Evolutionary conservation across 148 eudicot species (phyloP).

Genomic region (Heliamphora exappendiculata): DNA sequence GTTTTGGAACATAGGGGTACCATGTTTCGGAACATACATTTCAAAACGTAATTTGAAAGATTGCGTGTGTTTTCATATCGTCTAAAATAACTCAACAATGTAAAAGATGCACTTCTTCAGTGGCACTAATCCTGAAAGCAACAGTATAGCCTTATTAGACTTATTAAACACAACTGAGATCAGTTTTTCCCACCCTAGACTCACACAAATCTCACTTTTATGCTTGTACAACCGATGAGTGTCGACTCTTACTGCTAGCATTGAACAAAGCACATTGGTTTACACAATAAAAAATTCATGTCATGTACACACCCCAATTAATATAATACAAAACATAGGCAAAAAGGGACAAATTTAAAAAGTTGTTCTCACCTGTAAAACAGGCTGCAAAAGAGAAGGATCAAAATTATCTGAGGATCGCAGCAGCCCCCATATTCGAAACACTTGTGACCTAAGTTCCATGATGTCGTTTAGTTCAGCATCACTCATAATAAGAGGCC

Average conservation of each 20-base stretch:
- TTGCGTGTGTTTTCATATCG: neutral
- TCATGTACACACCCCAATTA: neutral
- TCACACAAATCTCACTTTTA: neutral
- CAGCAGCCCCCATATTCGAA: constrained; percentile 84
- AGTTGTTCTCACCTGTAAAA: constrained; percentile 59
- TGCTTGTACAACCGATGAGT: neutral
- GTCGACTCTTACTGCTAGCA: neutral
- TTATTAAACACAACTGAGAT: neutral
- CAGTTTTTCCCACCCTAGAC: neutral
- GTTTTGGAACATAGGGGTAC: too few species aligned
- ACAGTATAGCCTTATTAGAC: neutral
- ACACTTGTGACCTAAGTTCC: constrained; percentile 83
- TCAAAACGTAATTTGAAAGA: too few species aligned
- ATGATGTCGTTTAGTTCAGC: constrained; percentile 60
- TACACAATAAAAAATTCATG: neutral
- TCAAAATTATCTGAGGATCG: constrained; percentile 73
- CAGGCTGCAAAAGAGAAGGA: constrained; percentile 76
- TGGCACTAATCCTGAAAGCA: neutral
- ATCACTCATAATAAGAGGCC: constrained; percentile 43
- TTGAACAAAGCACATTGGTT: neutral
- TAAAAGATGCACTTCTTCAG: neutral
- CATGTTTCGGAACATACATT: too few species aligned
- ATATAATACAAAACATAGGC: neutral
- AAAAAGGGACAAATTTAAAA: neutral
- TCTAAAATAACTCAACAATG: neutral